Evolutionary conservation across 495 filamentous ascomycete genomes (phyloP).

Genomic region (Bacidia gigantensis): DNA sequence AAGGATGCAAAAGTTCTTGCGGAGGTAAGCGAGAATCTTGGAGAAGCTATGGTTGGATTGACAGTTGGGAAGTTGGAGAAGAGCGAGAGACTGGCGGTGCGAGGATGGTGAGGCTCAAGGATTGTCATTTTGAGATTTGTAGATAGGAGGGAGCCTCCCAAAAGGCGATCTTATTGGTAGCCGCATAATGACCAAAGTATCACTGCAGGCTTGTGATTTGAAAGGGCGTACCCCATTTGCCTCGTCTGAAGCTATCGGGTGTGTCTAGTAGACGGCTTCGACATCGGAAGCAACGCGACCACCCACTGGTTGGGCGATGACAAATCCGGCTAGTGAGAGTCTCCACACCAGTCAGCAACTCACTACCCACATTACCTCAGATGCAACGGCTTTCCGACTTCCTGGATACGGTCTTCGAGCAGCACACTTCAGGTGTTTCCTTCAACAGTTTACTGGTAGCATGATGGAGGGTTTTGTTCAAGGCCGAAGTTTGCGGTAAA

Average conservation of each 20-base stretch:
- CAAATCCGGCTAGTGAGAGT: background rate
- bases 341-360: too few relatives aligned
- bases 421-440: background rate
- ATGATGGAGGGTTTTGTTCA: background rate
- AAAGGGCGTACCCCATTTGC: too few relatives aligned
- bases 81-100: constrained; percentile 65
- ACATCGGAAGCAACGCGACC: background rate
- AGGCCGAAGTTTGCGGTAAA: background rate
- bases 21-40: constrained; percentile 72
- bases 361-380: too few relatives aligned
- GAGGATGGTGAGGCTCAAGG: constrained; percentile 57
- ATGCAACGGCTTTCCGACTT: background rate
- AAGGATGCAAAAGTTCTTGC: constrained; percentile 78
- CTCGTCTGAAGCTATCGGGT: background rate
- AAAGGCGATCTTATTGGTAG: too few relatives aligned
- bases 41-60: constrained; percentile 92
- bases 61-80: constrained; percentile 63
- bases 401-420: too few relatives aligned
- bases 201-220: too few relatives aligned
- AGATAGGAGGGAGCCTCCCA: too few relatives aligned
- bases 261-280: background rate
- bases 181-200: too few relatives aligned
- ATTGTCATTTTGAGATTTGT: background rate
- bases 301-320: background rate
- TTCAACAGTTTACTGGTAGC: background rate